These are phyloP conservation scores for Jatropha curcas DNA, from an alignment of 345 rosid species.

Conservation along the genomic window DNA sequence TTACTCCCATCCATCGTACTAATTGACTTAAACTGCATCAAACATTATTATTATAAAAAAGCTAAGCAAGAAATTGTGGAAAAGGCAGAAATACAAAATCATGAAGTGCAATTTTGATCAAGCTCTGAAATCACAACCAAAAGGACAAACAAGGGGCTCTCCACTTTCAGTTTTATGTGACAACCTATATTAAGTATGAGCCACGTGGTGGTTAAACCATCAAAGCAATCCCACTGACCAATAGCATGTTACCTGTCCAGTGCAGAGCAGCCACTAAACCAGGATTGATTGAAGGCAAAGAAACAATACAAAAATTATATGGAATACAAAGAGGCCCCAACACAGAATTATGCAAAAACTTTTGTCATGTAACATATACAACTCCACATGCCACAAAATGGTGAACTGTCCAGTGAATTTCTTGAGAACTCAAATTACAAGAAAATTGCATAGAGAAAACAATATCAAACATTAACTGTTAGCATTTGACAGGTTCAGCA, in stretches of 20 bases:
- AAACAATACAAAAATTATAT: too few relatives aligned
- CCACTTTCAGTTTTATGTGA: background rate
- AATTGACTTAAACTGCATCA: slow-evolving; percentile 78
- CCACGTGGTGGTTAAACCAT: background rate
- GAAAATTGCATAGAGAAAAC: background rate
- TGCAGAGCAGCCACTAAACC: background rate
- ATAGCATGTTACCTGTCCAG: background rate
- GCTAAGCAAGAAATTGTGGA: slow-evolving; percentile 5
- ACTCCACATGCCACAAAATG: background rate
- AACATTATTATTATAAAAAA: slow-evolving; percentile 1
- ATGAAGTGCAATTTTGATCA: background rate
- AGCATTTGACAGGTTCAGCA: background rate
- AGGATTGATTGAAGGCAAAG: background rate
- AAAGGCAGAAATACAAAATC: background rate
- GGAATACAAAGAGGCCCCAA: background rate
- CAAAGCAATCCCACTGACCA: background rate
- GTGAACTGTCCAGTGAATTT: background rate
- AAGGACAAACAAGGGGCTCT: background rate
- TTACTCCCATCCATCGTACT: slow-evolving; percentile 82
- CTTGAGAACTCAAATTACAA: background rate
- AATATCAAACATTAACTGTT: background rate
- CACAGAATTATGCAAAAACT: background rate
- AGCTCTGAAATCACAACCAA: background rate
- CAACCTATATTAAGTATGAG: background rate
- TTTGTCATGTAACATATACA: background rate